Evolutionary conservation across 2,329 filamentous ascomycete species (phyloP).

Genomic region (Hawksworthiomyces lignivorus): DNA sequence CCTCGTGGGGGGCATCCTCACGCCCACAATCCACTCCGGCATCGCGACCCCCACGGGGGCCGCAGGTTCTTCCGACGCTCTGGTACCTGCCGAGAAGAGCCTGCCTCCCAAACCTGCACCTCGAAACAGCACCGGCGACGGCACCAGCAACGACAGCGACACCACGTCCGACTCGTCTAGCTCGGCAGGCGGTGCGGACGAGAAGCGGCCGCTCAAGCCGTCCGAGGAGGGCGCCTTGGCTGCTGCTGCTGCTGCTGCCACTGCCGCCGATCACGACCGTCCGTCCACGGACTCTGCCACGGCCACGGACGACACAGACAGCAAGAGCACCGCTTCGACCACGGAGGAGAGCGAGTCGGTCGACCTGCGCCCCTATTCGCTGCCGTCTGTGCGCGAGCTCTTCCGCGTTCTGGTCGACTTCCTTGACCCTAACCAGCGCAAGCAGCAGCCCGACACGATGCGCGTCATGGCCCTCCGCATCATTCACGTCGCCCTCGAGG

Average conservation of each 20-base stretch:
- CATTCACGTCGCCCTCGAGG: constrained; percentile 93
- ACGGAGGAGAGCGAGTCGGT: constrained; percentile 33
- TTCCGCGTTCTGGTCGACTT: constrained; percentile 92
- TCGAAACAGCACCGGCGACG: neutral
- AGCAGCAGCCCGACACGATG: constrained; percentile 92
- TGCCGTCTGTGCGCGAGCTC: constrained; percentile 89
- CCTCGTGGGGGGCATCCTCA: constrained; percentile 10
- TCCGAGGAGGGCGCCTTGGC: neutral
- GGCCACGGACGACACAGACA: constrained; percentile 10
- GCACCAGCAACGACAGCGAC: constrained; percentile 2
- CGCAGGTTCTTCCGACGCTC: neutral
- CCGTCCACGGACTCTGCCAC: constrained; percentile 6
- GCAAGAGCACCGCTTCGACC: constrained; percentile 14
- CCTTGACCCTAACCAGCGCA: constrained; percentile 83
- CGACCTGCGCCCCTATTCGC: constrained; percentile 77
- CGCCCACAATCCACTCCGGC: constrained; percentile 12
- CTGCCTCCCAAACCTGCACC: neutral
- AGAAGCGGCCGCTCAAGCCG: constrained; percentile 5
- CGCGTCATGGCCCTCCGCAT: constrained; percentile 95
- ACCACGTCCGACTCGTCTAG: neutral
- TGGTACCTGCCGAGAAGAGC: neutral
- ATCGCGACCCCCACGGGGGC: constrained; percentile 14
- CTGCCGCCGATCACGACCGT: constrained; percentile 1
- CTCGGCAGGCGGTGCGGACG: constrained; percentile 5
- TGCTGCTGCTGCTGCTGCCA: too few species aligned